These are phyloP conservation scores for Gonapodya sp. DNA, from an alignment of 192 early-diverging fungal species.

Conservation along the genomic window DNA sequence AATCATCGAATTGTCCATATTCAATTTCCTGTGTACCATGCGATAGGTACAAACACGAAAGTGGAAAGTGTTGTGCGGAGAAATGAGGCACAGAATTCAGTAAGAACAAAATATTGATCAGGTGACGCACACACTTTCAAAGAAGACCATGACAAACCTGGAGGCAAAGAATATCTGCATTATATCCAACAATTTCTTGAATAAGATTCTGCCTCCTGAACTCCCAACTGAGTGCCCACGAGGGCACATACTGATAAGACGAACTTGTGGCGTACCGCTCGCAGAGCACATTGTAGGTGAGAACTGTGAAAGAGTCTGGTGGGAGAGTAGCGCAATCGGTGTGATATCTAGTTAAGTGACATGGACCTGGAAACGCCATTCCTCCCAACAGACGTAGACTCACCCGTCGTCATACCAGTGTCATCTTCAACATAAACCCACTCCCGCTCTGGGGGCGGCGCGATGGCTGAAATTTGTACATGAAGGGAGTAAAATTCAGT, in stretches of 20 bases:
- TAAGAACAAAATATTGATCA: not conserved
- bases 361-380: too few species aligned
- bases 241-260: constrained; percentile 87
- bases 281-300: constrained; percentile 88
- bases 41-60: constrained; percentile 1
- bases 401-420: constrained; percentile 12
- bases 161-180: constrained; percentile 85
- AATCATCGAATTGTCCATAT: constrained; percentile 76
- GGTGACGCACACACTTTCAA: not conserved
- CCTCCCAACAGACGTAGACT: too few species aligned
- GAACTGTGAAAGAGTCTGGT: constrained; percentile 76
- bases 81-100: constrained; percentile 14
- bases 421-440: constrained; percentile 84
- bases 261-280: constrained; percentile 81
- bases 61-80: not conserved
- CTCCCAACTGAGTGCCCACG: constrained; percentile 89
- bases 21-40: constrained; percentile 67
- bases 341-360: too few species aligned
- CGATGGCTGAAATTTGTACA: constrained; percentile 41
- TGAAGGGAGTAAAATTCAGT: not conserved
- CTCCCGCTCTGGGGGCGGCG: constrained; percentile 74
- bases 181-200: constrained; percentile 72
- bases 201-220: constrained; percentile 83
- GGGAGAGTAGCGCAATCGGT: not conserved
- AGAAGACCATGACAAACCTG: constrained; percentile 44